Percentiles rank a stretch among this genome's conserved stretches.
These are phyloP conservation scores for Cudoniella acicularis DNA, from an alignment of 495 filamentous ascomycete genomes.

Conservation along the genomic window DNA sequence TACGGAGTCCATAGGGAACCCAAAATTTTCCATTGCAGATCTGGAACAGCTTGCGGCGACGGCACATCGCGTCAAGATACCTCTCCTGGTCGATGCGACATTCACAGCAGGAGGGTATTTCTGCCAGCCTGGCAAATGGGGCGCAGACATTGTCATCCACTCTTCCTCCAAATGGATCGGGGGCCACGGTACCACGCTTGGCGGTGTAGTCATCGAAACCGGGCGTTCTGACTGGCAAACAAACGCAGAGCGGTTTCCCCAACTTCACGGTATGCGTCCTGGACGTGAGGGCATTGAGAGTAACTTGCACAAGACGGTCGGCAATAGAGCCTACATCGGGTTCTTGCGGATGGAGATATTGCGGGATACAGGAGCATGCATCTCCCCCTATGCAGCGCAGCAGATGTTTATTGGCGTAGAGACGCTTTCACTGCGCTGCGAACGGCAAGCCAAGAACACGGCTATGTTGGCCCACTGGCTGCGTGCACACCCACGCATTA, in stretches of 20 bases:
- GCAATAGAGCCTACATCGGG: background rate
- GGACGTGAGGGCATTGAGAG: conserved; percentile 57
- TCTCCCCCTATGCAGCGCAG: conserved; percentile 80
- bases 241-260: conserved; percentile 79
- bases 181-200: conserved; percentile 92
- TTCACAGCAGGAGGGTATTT: conserved; percentile 94
- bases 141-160: conserved; percentile 89
- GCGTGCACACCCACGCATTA: conserved; percentile 59
- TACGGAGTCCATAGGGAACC: conserved; percentile 91
- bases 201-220: conserved; percentile 79
- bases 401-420: conserved; percentile 86
- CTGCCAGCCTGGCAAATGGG: conserved; percentile 79
- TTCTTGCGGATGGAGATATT: conserved; percentile 84
- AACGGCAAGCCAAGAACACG: conserved; percentile 78
- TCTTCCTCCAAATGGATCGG: conserved; percentile 97
- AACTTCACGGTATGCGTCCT: conserved; percentile 81
- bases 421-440: conserved; percentile 80
- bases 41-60: conserved; percentile 75
- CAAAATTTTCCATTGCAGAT: conserved; percentile 86
- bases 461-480: conserved; percentile 56
- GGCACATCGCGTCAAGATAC: conserved; percentile 72
- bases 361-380: conserved; percentile 86
- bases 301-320: background rate
- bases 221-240: conserved; percentile 95
- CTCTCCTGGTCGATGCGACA: conserved; percentile 79